These are phyloP conservation scores for Linnemannia schmuckeri DNA, from an alignment of 192 early-diverging fungal genomes.

Conservation along the genomic window DNA sequence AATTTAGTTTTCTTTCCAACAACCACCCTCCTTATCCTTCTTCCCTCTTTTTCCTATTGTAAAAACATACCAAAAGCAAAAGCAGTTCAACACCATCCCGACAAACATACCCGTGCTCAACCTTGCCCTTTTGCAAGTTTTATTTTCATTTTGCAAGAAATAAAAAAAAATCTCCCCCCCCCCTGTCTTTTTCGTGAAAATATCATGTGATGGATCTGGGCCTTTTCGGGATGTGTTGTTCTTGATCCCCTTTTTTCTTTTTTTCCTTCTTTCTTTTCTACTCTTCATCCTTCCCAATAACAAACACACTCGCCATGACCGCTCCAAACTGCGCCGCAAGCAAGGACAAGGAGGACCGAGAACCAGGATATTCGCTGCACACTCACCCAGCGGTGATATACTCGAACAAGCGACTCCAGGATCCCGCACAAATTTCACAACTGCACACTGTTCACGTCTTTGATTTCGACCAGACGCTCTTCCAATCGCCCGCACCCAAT, in stretches of 20 bases:
- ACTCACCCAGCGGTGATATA: conserved; percentile 25
- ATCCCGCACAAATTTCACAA: background rate
- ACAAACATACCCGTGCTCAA: too few relatives aligned
- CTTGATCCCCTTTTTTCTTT: background rate
- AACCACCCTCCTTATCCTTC: background rate
- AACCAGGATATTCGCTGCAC: background rate
- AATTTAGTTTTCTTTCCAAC: background rate
- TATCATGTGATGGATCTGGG: too few relatives aligned
- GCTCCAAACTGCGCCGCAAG: background rate
- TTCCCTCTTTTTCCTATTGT: background rate
- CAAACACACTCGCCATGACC: background rate
- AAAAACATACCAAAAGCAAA: too few relatives aligned
- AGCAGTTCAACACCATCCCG: too few relatives aligned
- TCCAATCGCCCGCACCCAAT: conserved; percentile 70
- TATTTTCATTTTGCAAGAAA: too few relatives aligned
- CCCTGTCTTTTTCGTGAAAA: too few relatives aligned
- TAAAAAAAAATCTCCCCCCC: too few relatives aligned
- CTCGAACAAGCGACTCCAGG: conserved; percentile 2
- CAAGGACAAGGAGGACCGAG: background rate
- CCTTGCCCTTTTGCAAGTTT: too few relatives aligned
- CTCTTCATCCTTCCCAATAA: background rate
- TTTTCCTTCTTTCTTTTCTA: background rate
- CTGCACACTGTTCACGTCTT: conserved; percentile 55
- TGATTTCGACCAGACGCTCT: conserved; percentile 78
- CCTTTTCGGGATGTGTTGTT: too few relatives aligned